These are phyloP conservation scores for Mycocentrospora acerina DNA, from an alignment of 2,329 filamentous ascomycete species.

Conservation along the genomic window DNA sequence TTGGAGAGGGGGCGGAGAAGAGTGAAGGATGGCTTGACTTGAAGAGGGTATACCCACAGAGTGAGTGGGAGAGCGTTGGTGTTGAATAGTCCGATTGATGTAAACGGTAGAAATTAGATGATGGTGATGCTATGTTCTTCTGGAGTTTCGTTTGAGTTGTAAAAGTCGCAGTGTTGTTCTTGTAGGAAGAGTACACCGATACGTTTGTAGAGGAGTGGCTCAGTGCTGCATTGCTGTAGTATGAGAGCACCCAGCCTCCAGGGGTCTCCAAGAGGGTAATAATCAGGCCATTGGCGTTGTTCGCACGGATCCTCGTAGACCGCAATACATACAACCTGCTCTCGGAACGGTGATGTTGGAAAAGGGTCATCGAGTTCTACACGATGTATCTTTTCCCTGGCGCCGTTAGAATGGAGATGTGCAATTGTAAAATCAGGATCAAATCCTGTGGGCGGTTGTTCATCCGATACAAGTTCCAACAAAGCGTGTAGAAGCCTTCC, in stretches of 20 bases:
- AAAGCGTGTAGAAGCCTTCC: not conserved
- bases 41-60: constrained; percentile 16
- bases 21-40: constrained; percentile 22
- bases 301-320: not conserved
- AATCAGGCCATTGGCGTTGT: not conserved
- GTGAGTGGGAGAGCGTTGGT: constrained; percentile 12
- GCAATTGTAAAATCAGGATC: too few species aligned
- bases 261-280: not conserved
- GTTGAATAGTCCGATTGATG: not conserved
- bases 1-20: constrained; percentile 15
- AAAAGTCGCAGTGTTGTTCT: not conserved
- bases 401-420: too few species aligned
- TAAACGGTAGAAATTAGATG: not conserved
- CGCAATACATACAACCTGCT: not conserved
- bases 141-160: not conserved
- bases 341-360: too few species aligned
- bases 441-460: too few species aligned
- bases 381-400: too few species aligned
- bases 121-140: constrained; percentile 2
- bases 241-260: constrained; percentile 1
- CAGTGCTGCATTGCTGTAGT: not conserved
- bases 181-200: not conserved
- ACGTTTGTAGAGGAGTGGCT: not conserved
- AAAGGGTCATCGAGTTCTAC: too few species aligned
- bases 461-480: too few species aligned